Base-by-base conservation (phyloP, 2,329 filamentous ascomycete species). In the Nigrospora oryzae region DNA sequence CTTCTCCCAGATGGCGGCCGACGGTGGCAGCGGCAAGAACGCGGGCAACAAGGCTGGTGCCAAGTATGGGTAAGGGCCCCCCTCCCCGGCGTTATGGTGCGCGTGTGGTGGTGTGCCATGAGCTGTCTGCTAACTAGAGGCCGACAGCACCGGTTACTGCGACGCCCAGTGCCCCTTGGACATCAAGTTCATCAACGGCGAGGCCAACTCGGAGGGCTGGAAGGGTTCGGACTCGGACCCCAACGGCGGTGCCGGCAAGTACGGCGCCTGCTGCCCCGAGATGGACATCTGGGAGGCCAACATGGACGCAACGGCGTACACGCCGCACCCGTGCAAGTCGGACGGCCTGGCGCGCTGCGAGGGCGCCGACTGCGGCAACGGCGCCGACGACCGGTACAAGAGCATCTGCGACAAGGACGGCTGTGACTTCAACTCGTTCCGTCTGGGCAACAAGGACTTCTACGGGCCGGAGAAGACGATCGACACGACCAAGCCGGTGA, bases 401-500 rank as follows among this genome's bases (percentile, higher is more conserved):
- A 77, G 79, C 48, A 64, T 75, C 46, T 84, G 81, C 59, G 81
- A 84, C 59, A 73, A 77, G 53, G 77, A 81, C 55, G 80, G 80
- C 35, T 84, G 81, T 53, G 80, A 83, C 59, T 83, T 77, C 70
- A 82, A 82, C 70, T 66, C 74, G n/a, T 84, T 74, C 73, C 77
- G 79, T 56, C 71, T 79, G 68, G 81, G 80, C 46, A 70, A 75
- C 60, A 64, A 65, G 31, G 63, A 68, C 62, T 84, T 82, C 69
- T 83, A 76, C 64, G 80, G 80, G 45, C 65, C 70, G 2, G 75
- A 72, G 50, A 68, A 67, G 57, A 77, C 66, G 23, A 64, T 83
- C 53, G 73, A 82, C 61, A 80, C 77, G 43, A 69, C 59, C 53
- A 69, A 69, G 56, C 71, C 73, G 46, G 70, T 83, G 58, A 83